Conservation (phyloP, 2,329 filamentous ascomycete genomes). For the Microsporum audouinii region DNA sequence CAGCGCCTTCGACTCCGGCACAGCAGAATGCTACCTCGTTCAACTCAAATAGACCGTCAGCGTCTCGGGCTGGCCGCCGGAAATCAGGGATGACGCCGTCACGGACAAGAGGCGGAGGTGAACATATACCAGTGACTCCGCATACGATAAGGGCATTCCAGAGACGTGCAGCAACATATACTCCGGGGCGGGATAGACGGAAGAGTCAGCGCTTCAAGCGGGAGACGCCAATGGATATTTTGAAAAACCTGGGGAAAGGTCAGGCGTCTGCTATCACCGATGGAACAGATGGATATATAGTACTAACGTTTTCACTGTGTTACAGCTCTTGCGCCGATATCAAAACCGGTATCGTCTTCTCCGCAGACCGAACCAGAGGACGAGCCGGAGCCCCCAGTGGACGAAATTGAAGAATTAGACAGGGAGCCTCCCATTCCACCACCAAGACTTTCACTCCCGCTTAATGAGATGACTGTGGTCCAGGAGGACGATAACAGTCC, state of each 20-base stretch:
- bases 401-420: constrained; percentile 38
- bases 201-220: constrained; percentile 41
- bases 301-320: neutral
- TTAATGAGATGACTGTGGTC: constrained; percentile 31
- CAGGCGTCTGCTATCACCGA: constrained; percentile 5
- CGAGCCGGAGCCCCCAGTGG: constrained; percentile 17
- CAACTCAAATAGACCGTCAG: neutral
- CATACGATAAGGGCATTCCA: constrained; percentile 45
- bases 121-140: constrained; percentile 40
- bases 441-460: constrained; percentile 35
- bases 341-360: constrained; percentile 37
- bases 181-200: constrained; percentile 39
- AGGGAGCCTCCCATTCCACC: constrained; percentile 36
- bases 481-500: constrained; percentile 35
- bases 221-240: constrained; percentile 45
- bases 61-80: neutral
- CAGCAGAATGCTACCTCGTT: constrained; percentile 18
- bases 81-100: constrained; percentile 9
- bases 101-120: constrained; percentile 1
- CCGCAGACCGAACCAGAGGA: constrained; percentile 23
- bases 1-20: constrained; percentile 28
- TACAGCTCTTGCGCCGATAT: constrained; percentile 40
- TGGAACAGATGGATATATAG: neutral
- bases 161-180: constrained; percentile 40
- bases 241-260: constrained; percentile 44